Percentiles rank a stretch among this genome's conserved stretches.
These are phyloP conservation scores for Cajanus cajan DNA, from an alignment of 306 rosid genomes.

Conservation along the genomic window DNA sequence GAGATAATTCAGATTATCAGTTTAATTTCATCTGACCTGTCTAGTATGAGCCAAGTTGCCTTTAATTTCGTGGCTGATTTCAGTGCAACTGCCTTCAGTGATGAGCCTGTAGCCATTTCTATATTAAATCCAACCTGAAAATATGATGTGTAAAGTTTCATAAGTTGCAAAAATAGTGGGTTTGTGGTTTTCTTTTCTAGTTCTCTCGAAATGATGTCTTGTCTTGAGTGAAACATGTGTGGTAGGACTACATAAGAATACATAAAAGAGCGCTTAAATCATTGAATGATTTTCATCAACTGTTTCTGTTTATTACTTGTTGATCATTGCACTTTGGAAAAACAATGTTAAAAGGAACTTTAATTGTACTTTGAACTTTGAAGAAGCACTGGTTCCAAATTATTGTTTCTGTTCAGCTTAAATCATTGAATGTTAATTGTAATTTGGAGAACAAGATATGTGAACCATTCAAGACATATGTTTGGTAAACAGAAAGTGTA, in stretches of 20 bases:
- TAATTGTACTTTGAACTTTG: background rate
- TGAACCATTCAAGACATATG: background rate
- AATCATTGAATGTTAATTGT: background rate
- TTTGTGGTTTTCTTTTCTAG: background rate
- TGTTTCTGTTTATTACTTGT: background rate
- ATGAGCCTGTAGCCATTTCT: conserved; percentile 53
- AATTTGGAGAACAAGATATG: background rate
- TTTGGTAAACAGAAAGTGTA: background rate
- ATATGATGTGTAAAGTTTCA: conserved; percentile 8
- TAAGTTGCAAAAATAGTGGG: conserved; percentile 2
- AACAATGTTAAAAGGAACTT: no score
- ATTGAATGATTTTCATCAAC: background rate
- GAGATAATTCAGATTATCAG: background rate
- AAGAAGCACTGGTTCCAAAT: background rate
- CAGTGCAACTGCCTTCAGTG: conserved; percentile 50
- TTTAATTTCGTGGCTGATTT: conserved; percentile 41
- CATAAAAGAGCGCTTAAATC: background rate
- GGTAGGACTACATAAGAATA: background rate
- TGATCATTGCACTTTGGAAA: background rate
- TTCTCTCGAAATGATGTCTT: background rate
- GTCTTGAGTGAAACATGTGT: background rate
- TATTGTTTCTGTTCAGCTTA: background rate
- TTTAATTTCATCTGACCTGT: conserved; percentile 54
- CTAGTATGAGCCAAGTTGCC: conserved; percentile 80
- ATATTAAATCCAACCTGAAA: conserved; percentile 57